These are phyloP conservation scores for Trichophyton rubrum DNA, from an alignment of 2,329 filamentous ascomycete species.

Conservation along the genomic window DNA sequence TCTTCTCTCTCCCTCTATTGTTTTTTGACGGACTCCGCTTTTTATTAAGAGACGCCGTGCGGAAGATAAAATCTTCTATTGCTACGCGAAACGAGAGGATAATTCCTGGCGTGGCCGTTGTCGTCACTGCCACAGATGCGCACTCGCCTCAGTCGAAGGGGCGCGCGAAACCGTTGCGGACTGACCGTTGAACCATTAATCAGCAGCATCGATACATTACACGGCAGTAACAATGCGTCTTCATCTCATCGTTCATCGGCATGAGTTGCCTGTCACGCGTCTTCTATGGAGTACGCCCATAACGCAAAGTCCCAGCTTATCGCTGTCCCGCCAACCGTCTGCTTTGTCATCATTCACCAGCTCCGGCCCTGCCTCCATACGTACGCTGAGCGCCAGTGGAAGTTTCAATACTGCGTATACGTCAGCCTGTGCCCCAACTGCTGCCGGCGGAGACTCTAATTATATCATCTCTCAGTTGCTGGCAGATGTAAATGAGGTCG, in stretches of 20 bases:
- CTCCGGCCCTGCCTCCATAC: slow-evolving; percentile 19
- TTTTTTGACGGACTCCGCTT: neutral
- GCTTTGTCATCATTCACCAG: slow-evolving; percentile 21
- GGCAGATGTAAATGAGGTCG: slow-evolving; percentile 61
- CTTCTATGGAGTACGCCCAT: slow-evolving; percentile 55
- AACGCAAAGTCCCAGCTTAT: slow-evolving; percentile 15
- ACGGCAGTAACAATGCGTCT: slow-evolving; percentile 48
- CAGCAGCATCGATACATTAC: neutral
- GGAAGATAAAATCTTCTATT: neutral
- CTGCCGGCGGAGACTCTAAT: slow-evolving; percentile 28
- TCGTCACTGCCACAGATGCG: neutral
- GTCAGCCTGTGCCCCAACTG: slow-evolving; percentile 3
- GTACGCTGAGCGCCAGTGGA: slow-evolving; percentile 27
- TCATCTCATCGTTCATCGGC: slow-evolving; percentile 58
- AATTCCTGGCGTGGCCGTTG: neutral
- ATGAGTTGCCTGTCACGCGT: slow-evolving; percentile 58
- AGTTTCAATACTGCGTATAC: slow-evolving; percentile 14
- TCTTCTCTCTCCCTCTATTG: no score
- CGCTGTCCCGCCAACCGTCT: slow-evolving; percentile 10
- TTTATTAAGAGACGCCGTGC: neutral
- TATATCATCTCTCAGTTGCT: slow-evolving; percentile 66
- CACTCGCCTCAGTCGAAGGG: neutral
- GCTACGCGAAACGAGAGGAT: neutral
- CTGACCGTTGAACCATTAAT: neutral
- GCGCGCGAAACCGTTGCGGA: neutral